Percentiles rank a stretch among this genome's conserved stretches.
Conservation (phyloP, 257 asterid species). For the Gentiana macrophylla region DNA sequence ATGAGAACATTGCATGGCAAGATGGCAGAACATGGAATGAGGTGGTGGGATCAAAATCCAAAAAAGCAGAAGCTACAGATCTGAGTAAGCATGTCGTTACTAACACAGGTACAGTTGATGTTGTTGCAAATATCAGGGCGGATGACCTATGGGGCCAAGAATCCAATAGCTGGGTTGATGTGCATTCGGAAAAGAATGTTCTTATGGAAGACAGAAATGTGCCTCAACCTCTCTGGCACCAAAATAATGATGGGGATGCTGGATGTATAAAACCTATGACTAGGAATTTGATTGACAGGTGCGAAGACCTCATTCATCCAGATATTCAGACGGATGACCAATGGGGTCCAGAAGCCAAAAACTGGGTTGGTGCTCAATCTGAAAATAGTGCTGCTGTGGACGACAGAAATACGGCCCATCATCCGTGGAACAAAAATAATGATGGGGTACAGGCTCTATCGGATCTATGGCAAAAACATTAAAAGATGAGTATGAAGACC, state of each 20-base stretch:
- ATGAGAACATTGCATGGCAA: constrained; percentile 29
- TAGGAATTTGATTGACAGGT: constrained; percentile 14
- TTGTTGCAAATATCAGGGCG: constrained; percentile 17
- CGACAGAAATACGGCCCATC: constrained; percentile 20
- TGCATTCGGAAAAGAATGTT: constrained; percentile 18
- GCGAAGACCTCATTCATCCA: constrained; percentile 10
- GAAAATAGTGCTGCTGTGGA: constrained; percentile 16
- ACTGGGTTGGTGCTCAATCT: constrained; percentile 22
- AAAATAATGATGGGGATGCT: constrained; percentile 18
- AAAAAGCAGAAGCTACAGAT: constrained; percentile 19
- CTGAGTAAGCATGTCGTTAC: constrained; percentile 29
- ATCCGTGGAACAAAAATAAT: constrained; percentile 17
- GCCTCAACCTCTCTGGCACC: constrained; percentile 18
- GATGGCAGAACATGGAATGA: constrained; percentile 41
- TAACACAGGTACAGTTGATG: constrained; percentile 14
- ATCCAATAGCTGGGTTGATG: constrained; percentile 21
- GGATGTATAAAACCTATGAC: constrained; percentile 22
- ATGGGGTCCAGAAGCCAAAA: constrained; percentile 20
- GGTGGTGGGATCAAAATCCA: constrained; percentile 12
- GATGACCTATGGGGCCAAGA: constrained; percentile 24
- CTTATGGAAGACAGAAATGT: constrained; percentile 18
- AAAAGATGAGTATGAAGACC: constrained; percentile 18
- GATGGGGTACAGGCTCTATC: constrained; percentile 18
- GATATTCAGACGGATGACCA: constrained; percentile 14
- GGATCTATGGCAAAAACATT: constrained; percentile 17